Percentiles rank a stretch among this genome's conserved stretches.
These are phyloP conservation scores for Zoysia japonica DNA, from an alignment of 176 grass and related monocot genomes.

Conservation along the genomic window DNA sequence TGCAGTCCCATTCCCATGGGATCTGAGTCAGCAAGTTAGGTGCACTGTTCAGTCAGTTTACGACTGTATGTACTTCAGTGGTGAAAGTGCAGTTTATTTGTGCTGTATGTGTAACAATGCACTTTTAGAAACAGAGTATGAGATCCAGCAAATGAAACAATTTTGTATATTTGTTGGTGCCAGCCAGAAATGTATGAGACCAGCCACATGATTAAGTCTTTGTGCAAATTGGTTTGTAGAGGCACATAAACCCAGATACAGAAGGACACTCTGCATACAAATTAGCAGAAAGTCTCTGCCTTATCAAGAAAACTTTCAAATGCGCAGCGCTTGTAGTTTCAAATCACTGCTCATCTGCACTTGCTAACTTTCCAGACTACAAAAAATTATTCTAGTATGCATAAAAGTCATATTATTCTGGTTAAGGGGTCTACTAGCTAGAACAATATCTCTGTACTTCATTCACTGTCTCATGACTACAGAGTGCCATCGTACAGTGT, in stretches of 20 bases:
- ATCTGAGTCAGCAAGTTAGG: slow-evolving; percentile 39
- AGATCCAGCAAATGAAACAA: neutral
- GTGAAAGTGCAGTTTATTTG: slow-evolving; percentile 10
- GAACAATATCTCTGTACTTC: neutral
- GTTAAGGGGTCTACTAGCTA: neutral
- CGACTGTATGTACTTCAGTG: neutral
- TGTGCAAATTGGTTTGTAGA: neutral
- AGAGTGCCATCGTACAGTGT: neutral
- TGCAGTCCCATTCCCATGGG: slow-evolving; percentile 32
- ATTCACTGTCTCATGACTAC: slow-evolving; percentile 15
- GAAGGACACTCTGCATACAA: neutral
- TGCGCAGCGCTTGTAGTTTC: too few relatives aligned
- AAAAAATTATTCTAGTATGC: neutral
- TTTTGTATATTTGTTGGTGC: neutral
- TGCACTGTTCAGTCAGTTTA: slow-evolving; percentile 5
- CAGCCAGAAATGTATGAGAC: slow-evolving; percentile 18
- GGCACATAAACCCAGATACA: neutral
- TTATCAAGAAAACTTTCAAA: neutral
- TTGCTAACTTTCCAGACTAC: neutral
- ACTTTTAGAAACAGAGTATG: neutral
- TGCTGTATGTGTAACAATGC: neutral
- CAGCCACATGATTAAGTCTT: neutral
- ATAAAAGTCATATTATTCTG: neutral
- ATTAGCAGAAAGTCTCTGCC: neutral
- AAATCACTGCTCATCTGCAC: neutral